Conservation (phyloP, 805 yeast genomes). For the Komagataella populi region DNA sequence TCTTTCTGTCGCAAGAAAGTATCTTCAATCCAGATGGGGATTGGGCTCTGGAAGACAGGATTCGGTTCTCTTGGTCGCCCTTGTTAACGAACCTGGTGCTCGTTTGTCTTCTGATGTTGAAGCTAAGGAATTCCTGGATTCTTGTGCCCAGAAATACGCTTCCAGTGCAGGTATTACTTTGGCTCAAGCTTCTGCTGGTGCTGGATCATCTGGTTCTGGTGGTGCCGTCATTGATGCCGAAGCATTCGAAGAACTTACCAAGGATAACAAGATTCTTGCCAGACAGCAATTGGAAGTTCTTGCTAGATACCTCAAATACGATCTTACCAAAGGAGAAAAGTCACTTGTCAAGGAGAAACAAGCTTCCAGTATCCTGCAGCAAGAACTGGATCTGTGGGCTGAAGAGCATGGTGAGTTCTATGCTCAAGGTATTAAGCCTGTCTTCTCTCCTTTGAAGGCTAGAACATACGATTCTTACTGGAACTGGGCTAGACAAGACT, state of each 20-base stretch:
- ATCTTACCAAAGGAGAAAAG: constrained; percentile 84
- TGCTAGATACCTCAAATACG: constrained; percentile 90
- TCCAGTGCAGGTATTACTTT: constrained; percentile 67
- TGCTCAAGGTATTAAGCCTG: constrained; percentile 82
- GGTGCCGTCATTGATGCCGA: constrained; percentile 91
- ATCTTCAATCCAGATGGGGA: constrained; percentile 87
- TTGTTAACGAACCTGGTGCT: constrained; percentile 81
- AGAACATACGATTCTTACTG: constrained; percentile 95
- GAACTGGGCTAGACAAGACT: constrained; percentile 99
- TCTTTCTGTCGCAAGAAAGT: constrained; percentile 81
- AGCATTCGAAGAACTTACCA: constrained; percentile 73
- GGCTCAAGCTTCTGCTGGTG: constrained; percentile 47
- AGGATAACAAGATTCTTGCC: constrained; percentile 58
- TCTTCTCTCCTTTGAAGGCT: constrained; percentile 84
- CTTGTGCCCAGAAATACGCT: constrained; percentile 76
- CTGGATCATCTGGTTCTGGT: constrained; percentile 45
- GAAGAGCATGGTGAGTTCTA: constrained; percentile 88
- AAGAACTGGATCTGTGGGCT: constrained; percentile 84
- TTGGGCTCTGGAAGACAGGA: constrained; percentile 92
- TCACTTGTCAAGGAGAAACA: constrained; percentile 72
- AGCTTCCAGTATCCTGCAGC: constrained; percentile 71
- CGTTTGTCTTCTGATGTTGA: constrained; percentile 82
- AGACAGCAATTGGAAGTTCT: constrained; percentile 80
- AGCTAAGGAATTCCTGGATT: constrained; percentile 82
- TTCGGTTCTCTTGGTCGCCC: constrained; percentile 67